Conservation (phyloP, 441 rosid species). For the Metrosideros polymorpha region DNA sequence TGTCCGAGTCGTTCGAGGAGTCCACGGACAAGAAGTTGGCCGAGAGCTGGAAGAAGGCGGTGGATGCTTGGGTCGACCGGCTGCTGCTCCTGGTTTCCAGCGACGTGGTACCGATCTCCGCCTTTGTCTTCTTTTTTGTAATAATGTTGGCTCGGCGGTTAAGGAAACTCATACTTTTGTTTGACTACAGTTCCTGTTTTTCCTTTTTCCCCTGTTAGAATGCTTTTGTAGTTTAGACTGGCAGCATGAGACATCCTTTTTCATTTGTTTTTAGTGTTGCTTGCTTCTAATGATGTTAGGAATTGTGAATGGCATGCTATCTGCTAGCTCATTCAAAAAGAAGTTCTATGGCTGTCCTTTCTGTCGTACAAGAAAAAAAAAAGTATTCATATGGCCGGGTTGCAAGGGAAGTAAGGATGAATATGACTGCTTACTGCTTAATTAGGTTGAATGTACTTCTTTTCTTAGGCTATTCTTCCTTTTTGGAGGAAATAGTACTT, state of each 20-base stretch:
- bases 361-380: not conserved
- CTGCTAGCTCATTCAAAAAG: not conserved
- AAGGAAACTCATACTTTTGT: not conserved
- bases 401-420: not conserved
- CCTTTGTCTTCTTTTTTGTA: not conserved
- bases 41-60: constrained; percentile 45
- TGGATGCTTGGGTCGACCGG: constrained; percentile 61
- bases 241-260: not conserved
- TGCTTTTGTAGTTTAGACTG: not conserved
- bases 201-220: not conserved
- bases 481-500: not conserved
- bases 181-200: not conserved
- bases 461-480: not conserved
- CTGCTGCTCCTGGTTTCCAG: constrained; percentile 34
- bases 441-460: not conserved
- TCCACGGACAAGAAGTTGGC: constrained; percentile 25
- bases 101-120: constrained; percentile 28
- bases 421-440: not conserved
- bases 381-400: not conserved
- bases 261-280: not conserved
- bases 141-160: not conserved
- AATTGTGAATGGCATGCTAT: not conserved
- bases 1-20: constrained; percentile 31
- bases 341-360: not conserved
- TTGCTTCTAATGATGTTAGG: not conserved